Evolutionary conservation across 495 filamentous ascomycete genomes (phyloP).

Genomic region (Penicillium herquei): DNA sequence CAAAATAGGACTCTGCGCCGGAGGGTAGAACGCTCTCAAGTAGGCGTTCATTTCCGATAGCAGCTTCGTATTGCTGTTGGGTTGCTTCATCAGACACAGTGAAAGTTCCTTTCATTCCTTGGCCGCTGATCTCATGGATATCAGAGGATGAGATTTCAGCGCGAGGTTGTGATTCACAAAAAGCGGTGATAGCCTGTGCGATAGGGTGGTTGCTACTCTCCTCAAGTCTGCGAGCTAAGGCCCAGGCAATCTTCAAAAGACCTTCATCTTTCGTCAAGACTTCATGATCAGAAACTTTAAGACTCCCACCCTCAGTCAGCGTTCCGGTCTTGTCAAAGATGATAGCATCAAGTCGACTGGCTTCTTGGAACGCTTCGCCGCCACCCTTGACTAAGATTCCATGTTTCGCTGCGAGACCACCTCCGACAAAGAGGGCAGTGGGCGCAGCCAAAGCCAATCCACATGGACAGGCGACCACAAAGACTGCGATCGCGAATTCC

Average conservation of each 20-base stretch:
- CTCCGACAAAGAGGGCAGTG: constrained; percentile 89
- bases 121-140: constrained; percentile 75
- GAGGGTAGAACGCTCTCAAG: constrained; percentile 43
- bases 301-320: constrained; percentile 79
- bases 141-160: constrained; percentile 38
- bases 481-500: constrained; percentile 91
- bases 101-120: constrained; percentile 75
- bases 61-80: constrained; percentile 53
- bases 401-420: constrained; percentile 80
- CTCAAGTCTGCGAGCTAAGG: constrained; percentile 65
- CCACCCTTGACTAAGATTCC: constrained; percentile 95
- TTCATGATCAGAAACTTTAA: constrained; percentile 72
- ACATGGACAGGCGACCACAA: constrained; percentile 93
- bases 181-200: constrained; percentile 73
- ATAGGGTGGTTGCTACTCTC: constrained; percentile 85
- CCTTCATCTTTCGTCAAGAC: constrained; percentile 44
- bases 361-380: constrained; percentile 93
- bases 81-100: constrained; percentile 26
- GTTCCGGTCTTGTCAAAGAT: constrained; percentile 98
- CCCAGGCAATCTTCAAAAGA: constrained; percentile 41
- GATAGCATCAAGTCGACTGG: constrained; percentile 77
- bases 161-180: constrained; percentile 51
- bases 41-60: constrained; percentile 82
- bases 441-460: constrained; percentile 90
- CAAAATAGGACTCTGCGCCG: constrained; percentile 33